Evolutionary conservation across 1,284 basidiomycete species (phyloP).

Genomic region (Malassezia globosa): DNA sequence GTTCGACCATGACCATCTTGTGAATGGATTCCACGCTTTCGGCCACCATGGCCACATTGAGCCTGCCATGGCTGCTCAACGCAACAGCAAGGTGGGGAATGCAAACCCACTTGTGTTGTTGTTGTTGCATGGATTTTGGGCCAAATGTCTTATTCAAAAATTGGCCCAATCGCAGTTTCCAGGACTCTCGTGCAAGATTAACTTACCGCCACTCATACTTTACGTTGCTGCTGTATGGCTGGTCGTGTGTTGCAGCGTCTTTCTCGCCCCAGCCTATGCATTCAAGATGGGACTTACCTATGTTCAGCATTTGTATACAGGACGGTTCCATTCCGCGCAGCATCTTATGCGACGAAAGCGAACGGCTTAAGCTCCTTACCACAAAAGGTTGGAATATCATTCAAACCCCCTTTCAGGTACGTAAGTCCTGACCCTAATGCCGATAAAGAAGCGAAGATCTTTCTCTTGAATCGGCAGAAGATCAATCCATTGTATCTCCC

Average conservation of each 20-base stretch:
- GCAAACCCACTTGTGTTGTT: neutral
- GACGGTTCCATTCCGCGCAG: too few species aligned
- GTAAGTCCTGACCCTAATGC: neutral
- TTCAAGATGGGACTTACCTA: too few species aligned
- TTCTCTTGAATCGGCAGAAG: constrained; percentile 6
- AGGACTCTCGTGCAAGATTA: too few species aligned
- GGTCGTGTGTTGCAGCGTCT: too few species aligned
- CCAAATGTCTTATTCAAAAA: too few species aligned
- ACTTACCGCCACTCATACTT: too few species aligned
- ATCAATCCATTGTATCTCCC: too few species aligned
- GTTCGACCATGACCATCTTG: constrained; percentile 1
- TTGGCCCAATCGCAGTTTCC: neutral
- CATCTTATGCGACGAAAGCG: neutral
- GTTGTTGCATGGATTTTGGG: constrained; percentile 3
- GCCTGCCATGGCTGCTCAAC: neutral
- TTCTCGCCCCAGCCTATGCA: too few species aligned
- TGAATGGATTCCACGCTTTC: constrained; percentile 15
- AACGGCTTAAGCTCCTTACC: neutral
- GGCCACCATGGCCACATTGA: constrained; percentile 15
- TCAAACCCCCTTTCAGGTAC: neutral
- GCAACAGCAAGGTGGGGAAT: too few species aligned
- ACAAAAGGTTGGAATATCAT: neutral
- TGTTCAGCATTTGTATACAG: too few species aligned
- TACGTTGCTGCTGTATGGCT: too few species aligned
- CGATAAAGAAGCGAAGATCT: neutral